These are phyloP conservation scores for Endocarpon pusillum DNA, from an alignment of 495 filamentous ascomycete genomes.

Conservation along the genomic window DNA sequence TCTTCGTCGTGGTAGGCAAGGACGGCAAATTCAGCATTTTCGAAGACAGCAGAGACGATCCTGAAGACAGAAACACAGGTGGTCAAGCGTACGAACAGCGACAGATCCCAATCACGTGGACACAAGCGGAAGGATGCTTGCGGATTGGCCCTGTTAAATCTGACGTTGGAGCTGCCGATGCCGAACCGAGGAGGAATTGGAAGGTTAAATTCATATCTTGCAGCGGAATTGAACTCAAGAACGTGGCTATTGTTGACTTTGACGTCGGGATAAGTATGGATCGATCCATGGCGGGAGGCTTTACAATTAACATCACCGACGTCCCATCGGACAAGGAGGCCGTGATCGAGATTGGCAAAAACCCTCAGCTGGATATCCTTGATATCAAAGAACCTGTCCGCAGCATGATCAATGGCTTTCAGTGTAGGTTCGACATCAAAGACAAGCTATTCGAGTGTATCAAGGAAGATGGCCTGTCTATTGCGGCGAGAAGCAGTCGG, in stretches of 20 bases:
- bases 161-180: neutral
- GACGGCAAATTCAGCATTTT: neutral
- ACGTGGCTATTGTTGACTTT: neutral
- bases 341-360: neutral
- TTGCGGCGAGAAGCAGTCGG: constrained; percentile 15
- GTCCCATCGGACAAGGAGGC: neutral
- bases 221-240: too few species aligned
- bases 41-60: neutral
- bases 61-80: neutral
- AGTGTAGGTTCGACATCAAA: constrained; percentile 26
- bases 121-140: neutral
- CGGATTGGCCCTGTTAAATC: neutral
- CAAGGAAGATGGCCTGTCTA: constrained; percentile 3
- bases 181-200: too few species aligned
- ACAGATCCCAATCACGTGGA: neutral
- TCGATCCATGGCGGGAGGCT: neutral
- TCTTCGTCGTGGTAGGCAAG: neutral
- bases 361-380: neutral
- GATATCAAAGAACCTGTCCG: neutral
- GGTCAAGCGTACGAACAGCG: neutral
- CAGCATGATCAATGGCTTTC: neutral
- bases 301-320: neutral
- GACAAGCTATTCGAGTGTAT: constrained; percentile 20
- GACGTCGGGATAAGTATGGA: neutral
- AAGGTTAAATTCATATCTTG: too few species aligned